phyloP scores from a whole-genome alignment of 768 basidiomycete genomes.

The Dentipellis fragilis region DNA sequence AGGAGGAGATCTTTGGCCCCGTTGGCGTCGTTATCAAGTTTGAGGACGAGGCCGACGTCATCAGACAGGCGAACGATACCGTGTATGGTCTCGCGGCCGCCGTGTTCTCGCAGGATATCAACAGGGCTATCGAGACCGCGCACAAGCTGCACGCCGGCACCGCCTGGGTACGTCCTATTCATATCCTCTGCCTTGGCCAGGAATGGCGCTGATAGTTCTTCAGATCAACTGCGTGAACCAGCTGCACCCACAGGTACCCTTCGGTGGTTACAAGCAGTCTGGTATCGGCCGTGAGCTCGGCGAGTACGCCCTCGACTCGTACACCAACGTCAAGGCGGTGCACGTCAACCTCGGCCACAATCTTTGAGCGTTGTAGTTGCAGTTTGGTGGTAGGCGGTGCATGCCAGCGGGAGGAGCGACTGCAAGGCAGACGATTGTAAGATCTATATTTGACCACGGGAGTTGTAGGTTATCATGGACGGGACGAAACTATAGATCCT shows the following conservation, averaged over 20 bases:
- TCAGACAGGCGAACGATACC: slow-evolving; percentile 77
- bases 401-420: not conserved
- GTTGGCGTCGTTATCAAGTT: slow-evolving; percentile 62
- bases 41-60: slow-evolving; percentile 49
- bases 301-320: slow-evolving; percentile 45
- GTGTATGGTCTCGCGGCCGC: slow-evolving; percentile 81
- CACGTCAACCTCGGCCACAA: slow-evolving; percentile 10
- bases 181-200: not conserved
- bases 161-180: slow-evolving; percentile 38
- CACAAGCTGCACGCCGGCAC: slow-evolving; percentile 77
- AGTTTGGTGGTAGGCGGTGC: too few species aligned
- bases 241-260: slow-evolving; percentile 27
- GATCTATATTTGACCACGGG: too few species aligned
- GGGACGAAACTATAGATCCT: too few species aligned
- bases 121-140: slow-evolving; percentile 61
- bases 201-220: too few species aligned
- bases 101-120: slow-evolving; percentile 76
- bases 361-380: not conserved
- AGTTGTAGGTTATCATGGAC: too few species aligned
- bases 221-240: slow-evolving; percentile 30
- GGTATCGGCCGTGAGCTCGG: slow-evolving; percentile 65
- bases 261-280: slow-evolving; percentile 67
- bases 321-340: slow-evolving; percentile 11
- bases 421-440: too few species aligned
- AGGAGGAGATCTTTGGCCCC: slow-evolving; percentile 61